Evolutionary conservation across 2,329 filamentous ascomycete genomes (phyloP).

Genomic region (Phaeoacremonium minimum): DNA sequence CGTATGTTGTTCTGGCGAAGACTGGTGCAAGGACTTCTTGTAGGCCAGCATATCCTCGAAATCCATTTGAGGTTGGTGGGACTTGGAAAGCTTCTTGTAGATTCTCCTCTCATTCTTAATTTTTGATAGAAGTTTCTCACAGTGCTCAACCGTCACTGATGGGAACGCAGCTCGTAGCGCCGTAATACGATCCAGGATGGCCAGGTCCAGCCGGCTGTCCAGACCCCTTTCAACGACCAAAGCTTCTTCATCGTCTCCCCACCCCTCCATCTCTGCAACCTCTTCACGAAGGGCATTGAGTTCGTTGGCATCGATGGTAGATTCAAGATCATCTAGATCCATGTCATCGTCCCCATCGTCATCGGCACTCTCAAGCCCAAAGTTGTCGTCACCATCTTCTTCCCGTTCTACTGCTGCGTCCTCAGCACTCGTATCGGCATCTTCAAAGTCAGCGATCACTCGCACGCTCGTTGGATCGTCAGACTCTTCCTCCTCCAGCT

Average conservation of each 20-base stretch:
- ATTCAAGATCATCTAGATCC: conserved; percentile 18
- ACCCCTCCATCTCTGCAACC: not conserved
- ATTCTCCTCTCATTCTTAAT: conserved; percentile 28
- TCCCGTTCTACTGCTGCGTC: conserved; percentile 15
- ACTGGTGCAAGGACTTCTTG: conserved; percentile 3
- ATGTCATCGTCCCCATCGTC: conserved; percentile 10
- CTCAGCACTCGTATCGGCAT: conserved; percentile 11
- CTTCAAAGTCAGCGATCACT: conserved; percentile 4
- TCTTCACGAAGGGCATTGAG: conserved; percentile 37
- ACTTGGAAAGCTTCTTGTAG: conserved; percentile 28
- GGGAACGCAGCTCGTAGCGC: conserved; percentile 36
- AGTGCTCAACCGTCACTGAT: conserved; percentile 24
- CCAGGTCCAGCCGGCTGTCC: conserved; percentile 1
- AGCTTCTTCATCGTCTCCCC: too few relatives aligned
- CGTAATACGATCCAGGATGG: conserved; percentile 9
- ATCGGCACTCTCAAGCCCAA: conserved; percentile 9
- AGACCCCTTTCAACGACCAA: too few relatives aligned
- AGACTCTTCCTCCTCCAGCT: conserved; percentile 4
- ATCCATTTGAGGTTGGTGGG: conserved; percentile 21
- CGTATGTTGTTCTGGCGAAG: conserved; percentile 8
- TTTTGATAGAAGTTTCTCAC: conserved; percentile 29
- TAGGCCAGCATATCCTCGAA: conserved; percentile 6
- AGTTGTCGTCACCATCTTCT: conserved; percentile 9
- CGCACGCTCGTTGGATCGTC: conserved; percentile 1
- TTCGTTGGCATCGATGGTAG: conserved; percentile 35